Base-by-base conservation (phyloP, 2,329 filamentous ascomycete species). In the Trichothecium roseum region DNA sequence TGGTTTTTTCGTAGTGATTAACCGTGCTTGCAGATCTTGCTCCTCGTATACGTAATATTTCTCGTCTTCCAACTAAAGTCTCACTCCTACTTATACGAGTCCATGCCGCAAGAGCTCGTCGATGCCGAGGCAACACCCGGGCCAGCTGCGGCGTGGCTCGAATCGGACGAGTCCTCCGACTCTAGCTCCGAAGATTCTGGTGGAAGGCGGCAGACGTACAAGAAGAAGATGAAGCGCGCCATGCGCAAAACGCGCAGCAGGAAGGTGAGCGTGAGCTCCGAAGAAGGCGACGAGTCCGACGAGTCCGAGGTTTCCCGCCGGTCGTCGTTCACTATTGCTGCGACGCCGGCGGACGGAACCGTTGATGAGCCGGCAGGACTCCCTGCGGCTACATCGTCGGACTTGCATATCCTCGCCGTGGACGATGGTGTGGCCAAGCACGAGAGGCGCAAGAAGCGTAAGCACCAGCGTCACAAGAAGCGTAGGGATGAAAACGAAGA, bases 51-150 rank as follows among this genome's bases (percentile, higher is more conserved):
- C 54, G 61, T 78, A 31, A 63, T 94, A 14, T 94, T 94, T 52
- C 72, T 94, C 24, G 53, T 94, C 15, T 94, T 94, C 59, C 87
- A 94, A 62, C 74, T 94, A 41, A 93, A 93, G 59, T 91, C 86
- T 2, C 87, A 94, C 53, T 74, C 84, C 8, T 94, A 93, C 60
- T 78, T 94, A 65, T 94, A 94, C 48, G 83, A 87, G 57, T 91
- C 86, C 45, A 94, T 84, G 5, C 88, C 88, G 8, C 87, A 94
- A 60, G 81, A 88, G 47, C 82, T 93, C 40, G 91, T 95, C 43
- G 88, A 95, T 46, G 86, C 91, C 49, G 88, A 94, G 54, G 80
- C 85, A 0, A 81, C 85, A 31, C 88, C 88, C 16, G 88, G 88
- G 43, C 80, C 91, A 1, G 72, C 88, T 10, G 82, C 83, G 14